These are phyloP conservation scores for Scheffersomyces segobiensis DNA, from an alignment of 1,139 yeast species.

Conservation along the genomic window DNA sequence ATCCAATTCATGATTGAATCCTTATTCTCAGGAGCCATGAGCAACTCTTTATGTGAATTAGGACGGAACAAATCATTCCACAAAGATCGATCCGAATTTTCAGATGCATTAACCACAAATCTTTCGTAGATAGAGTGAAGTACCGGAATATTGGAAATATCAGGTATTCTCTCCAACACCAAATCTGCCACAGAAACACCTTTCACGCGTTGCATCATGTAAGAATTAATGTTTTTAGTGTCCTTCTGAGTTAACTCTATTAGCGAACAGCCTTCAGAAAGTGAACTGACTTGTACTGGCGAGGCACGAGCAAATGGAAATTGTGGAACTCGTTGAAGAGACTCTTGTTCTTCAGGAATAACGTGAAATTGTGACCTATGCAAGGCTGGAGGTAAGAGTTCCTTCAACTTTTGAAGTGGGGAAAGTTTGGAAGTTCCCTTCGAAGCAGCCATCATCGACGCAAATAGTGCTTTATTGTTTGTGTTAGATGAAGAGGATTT, in stretches of 20 bases:
- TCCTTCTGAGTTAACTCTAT: not conserved
- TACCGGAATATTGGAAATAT: constrained; percentile 12
- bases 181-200: constrained; percentile 3
- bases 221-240: not conserved
- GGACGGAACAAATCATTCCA: constrained; percentile 55
- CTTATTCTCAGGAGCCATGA: constrained; percentile 26
- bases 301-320: not conserved
- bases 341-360: constrained; percentile 2
- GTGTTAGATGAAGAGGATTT: not conserved
- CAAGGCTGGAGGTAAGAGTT: constrained; percentile 15
- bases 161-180: constrained; percentile 12
- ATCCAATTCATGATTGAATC: constrained; percentile 48
- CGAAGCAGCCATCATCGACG: constrained; percentile 20
- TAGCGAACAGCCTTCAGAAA: not conserved
- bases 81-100: constrained; percentile 10
- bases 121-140: constrained; percentile 22
- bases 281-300: not conserved
- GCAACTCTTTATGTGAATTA: constrained; percentile 29
- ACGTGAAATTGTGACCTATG: constrained; percentile 18
- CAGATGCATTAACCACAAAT: constrained; percentile 11
- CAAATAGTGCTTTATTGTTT: constrained; percentile 10
- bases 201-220: not conserved
- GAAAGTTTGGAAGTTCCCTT: constrained; percentile 12
- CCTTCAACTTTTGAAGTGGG: constrained; percentile 20
- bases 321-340: not conserved